Evolutionary conservation across 2,329 filamentous ascomycete genomes (phyloP).

Genomic region (Xenoacremonium recifei): DNA sequence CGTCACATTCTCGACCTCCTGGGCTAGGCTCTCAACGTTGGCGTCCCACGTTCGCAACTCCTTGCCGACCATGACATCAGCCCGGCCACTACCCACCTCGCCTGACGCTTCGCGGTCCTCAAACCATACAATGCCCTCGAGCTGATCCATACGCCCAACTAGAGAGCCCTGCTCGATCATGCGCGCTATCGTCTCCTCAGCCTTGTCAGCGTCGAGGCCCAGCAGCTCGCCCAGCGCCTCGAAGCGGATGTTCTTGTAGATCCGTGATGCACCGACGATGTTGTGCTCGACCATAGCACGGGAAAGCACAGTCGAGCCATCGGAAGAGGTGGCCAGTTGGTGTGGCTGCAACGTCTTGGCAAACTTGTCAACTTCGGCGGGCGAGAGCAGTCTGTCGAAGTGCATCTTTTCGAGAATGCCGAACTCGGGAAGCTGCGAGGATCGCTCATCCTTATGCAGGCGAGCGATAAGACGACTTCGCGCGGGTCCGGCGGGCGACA

Average conservation of each 20-base stretch:
- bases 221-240: slow-evolving; percentile 75
- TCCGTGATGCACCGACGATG: slow-evolving; percentile 75
- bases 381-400: slow-evolving; percentile 77
- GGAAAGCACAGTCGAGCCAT: slow-evolving; percentile 89
- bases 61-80: slow-evolving; percentile 61
- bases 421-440: slow-evolving; percentile 73
- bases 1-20: slow-evolving; percentile 86
- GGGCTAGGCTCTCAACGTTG: slow-evolving; percentile 81
- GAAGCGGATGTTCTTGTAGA: slow-evolving; percentile 77
- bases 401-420: slow-evolving; percentile 97
- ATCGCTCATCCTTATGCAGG: slow-evolving; percentile 91
- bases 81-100: slow-evolving; percentile 65
- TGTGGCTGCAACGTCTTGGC: slow-evolving; percentile 78
- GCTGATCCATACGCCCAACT: slow-evolving; percentile 89
- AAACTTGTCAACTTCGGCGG: slow-evolving; percentile 84
- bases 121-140: slow-evolving; percentile 85
- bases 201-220: slow-evolving; percentile 74
- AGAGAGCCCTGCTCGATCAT: slow-evolving; percentile 97
- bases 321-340: slow-evolving; percentile 84
- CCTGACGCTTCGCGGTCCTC: slow-evolving; percentile 70
- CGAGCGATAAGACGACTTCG: slow-evolving; percentile 77
- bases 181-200: slow-evolving; percentile 85
- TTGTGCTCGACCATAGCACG: slow-evolving; percentile 97
- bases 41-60: slow-evolving; percentile 85
- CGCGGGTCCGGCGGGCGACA: slow-evolving; percentile 85